Evolutionary conservation across 257 asterid species (phyloP), one percentile per base, ranked within the genome.

Genomic region (Solanum sparsipilum): DNA sequence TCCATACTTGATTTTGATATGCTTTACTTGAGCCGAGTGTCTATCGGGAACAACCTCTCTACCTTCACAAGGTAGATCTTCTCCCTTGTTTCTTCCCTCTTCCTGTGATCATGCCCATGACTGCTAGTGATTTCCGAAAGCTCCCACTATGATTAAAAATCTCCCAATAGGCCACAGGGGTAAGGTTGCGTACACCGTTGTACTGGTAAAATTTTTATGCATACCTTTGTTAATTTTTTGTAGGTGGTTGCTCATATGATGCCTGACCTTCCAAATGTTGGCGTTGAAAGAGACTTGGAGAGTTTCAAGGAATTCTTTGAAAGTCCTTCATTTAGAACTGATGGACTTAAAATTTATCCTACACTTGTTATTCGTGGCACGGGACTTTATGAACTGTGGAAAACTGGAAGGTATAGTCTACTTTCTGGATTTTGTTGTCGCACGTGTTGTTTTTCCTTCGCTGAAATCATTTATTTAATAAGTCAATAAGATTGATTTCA

Each of bases 181-280:
- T 25, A 25, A 67, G 34, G 18, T 5, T 67, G 73, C 34, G 1
- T 12, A 12, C 73, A 25, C 34, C 7, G 3, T 67, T 67, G 73
- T 67, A 25, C 32, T 67, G 34, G 84, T 13, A 78, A 78, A 78
- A 20, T 25, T 41, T 31, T 41, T 5, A 41, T 41, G 31, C 67
- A 44, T 27, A 79, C 85, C n/a, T 16, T 41, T 79, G 67, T 79
- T 44, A 29, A 48, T 7, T 74, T 83, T 31, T 90, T 88, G 70
- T 89, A 97, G 99, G 99, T 97, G 63, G 99, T 97, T 88, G 99
- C 99, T 91, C 99, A 96, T 92, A 97, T 97, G 99, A 97, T 96
- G 99, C 99, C 99, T 74, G 99, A 96, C 93, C 98, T 97, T 89
- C 99, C 99, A 87, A 96, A 97, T 88, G 99, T 97, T 89, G 99